Percentiles rank a stretch among this genome's conserved stretches.
Evolutionary conservation across 148 eudicot species (phyloP).

Genomic region (Hydrangea macrophylla): DNA sequence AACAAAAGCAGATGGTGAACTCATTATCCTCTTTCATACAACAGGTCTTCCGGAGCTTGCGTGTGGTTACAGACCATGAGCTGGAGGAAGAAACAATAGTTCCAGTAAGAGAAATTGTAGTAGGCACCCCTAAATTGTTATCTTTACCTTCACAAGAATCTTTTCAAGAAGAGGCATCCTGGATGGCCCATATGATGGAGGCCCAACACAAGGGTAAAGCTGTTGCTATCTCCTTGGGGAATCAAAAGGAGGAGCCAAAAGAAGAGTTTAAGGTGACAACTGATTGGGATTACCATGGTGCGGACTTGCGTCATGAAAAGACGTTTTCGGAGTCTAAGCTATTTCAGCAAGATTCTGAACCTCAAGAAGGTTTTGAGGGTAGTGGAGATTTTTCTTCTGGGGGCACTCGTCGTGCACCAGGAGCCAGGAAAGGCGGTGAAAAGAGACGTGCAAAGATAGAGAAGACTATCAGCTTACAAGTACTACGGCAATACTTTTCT

Average conservation of each 20-base stretch:
- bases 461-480: conserved; percentile 67
- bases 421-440: conserved; percentile 33
- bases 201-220: conserved; percentile 54
- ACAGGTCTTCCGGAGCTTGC: conserved; percentile 44
- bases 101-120: conserved; percentile 19
- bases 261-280: conserved; percentile 45
- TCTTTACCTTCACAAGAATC: conserved; percentile 19
- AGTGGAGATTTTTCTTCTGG: conserved; percentile 31
- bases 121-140: conserved; percentile 15
- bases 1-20: conserved; percentile 40
- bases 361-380: conserved; percentile 27
- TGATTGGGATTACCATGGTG: conserved; percentile 30
- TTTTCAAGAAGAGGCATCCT: conserved; percentile 30
- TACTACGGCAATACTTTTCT: conserved; percentile 75
- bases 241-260: conserved; percentile 41
- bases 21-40: conserved; percentile 46
- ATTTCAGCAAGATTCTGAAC: conserved; percentile 34
- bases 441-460: conserved; percentile 65
- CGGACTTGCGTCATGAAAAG: conserved; percentile 24
- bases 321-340: conserved; percentile 26
- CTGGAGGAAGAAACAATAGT: conserved; percentile 27
- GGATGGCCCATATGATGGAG: conserved; percentile 45
- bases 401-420: conserved; percentile 24
- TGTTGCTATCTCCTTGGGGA: conserved; percentile 37
- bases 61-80: conserved; percentile 40